phyloP scores from a whole-genome alignment of 2,329 filamentous ascomycete genomes.

The Nannizziopsis arthrosporioides region DNA sequence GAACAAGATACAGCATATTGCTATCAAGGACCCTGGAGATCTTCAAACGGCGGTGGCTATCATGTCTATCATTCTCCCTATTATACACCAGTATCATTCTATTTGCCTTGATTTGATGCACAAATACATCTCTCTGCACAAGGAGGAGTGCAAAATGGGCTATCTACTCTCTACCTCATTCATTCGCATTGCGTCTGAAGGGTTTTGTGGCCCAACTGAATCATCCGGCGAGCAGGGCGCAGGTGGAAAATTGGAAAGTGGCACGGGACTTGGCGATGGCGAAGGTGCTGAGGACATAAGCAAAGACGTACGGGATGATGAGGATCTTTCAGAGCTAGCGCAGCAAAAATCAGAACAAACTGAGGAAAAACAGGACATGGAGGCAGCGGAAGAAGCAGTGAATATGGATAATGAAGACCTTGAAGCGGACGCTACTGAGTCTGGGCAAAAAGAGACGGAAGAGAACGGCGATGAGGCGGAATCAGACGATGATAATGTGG shows the following conservation, averaged over 20 bases:
- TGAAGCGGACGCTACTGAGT: slow-evolving; percentile 67
- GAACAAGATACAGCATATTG: slow-evolving; percentile 35
- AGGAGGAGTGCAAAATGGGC: slow-evolving; percentile 59
- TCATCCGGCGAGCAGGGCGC: slow-evolving; percentile 59
- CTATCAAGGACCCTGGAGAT: slow-evolving; percentile 32
- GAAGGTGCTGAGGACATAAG: slow-evolving; percentile 95
- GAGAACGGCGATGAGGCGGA: slow-evolving; percentile 40
- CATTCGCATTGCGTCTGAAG: slow-evolving; percentile 64
- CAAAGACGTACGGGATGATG: slow-evolving; percentile 87
- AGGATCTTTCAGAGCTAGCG: slow-evolving; percentile 82
- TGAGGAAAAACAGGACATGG: slow-evolving; percentile 31
- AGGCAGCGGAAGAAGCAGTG: slow-evolving; percentile 38
- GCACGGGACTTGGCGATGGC: slow-evolving; percentile 87
- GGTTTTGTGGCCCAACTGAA: slow-evolving; percentile 84
- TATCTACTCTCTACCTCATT: slow-evolving; percentile 68
- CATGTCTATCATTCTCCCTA: slow-evolving; percentile 53
- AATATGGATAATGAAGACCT: slow-evolving; percentile 70
- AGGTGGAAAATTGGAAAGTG: slow-evolving; percentile 71
- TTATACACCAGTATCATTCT: slow-evolving; percentile 60
- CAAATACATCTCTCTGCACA: slow-evolving; percentile 54
- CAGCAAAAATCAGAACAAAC: slow-evolving; percentile 59
- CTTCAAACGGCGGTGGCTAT: slow-evolving; percentile 45
- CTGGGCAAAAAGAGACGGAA: slow-evolving; percentile 42
- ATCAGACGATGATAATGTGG: slow-evolving; percentile 54
- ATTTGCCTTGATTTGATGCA: slow-evolving; percentile 49